A percentile compares a stretch with the other conserved stretches of the same genome.
Evolutionary conservation across 768 basidiomycete species (phyloP).

Genomic region (Coprinopsis cinerea): DNA sequence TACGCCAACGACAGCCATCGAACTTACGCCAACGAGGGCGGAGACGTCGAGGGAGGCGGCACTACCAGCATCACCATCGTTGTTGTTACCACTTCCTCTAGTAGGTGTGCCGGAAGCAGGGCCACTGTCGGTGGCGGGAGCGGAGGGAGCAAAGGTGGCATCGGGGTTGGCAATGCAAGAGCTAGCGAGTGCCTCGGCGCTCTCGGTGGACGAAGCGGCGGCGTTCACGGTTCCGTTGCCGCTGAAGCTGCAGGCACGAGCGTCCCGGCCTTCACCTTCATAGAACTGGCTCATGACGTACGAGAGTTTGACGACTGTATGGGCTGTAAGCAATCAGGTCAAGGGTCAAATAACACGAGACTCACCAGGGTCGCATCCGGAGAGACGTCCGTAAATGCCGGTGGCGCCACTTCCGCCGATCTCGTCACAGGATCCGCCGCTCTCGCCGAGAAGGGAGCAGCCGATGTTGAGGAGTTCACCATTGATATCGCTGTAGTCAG

Average conservation of each 20-base stretch:
- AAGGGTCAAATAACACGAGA: not conserved
- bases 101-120: slow-evolving; percentile 17
- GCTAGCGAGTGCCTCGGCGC: slow-evolving; percentile 50
- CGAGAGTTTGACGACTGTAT: slow-evolving; percentile 67
- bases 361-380: slow-evolving; percentile 77
- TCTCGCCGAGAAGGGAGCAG: slow-evolving; percentile 68
- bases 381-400: slow-evolving; percentile 72
- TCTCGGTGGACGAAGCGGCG: slow-evolving; percentile 42
- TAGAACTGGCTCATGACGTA: slow-evolving; percentile 81
- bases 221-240: slow-evolving; percentile 81
- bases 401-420: slow-evolving; percentile 69
- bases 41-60: slow-evolving; percentile 16
- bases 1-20: slow-evolving; percentile 29
- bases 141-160: slow-evolving; percentile 58
- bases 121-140: slow-evolving; percentile 27
- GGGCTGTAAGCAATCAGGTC: slow-evolving; percentile 7
- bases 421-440: slow-evolving; percentile 55
- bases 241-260: slow-evolving; percentile 66
- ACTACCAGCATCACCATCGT: slow-evolving; percentile 16
- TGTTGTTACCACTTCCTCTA: no score
- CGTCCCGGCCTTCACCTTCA: slow-evolving; percentile 50
- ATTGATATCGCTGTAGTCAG: slow-evolving; percentile 53
- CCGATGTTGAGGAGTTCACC: slow-evolving; percentile 60
- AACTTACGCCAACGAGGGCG: slow-evolving; percentile 30
- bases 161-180: slow-evolving; percentile 63